Evolutionary conservation across 2,329 filamentous ascomycete genomes (phyloP), one percentile per base, ranked within the genome.

Genomic region (Celoporthe dispersa): DNA sequence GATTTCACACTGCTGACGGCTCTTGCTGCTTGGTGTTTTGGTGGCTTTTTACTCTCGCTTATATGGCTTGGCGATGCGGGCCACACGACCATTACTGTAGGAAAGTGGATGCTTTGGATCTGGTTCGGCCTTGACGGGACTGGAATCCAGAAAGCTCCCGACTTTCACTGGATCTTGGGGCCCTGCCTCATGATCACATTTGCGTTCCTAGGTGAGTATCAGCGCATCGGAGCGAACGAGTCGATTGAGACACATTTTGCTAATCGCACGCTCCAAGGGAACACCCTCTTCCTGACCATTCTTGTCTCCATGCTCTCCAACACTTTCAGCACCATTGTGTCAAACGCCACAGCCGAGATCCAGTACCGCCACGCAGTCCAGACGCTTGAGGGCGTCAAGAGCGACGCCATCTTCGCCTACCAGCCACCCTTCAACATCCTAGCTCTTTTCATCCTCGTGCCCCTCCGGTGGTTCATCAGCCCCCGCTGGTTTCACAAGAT

Each of bases 81-180:
- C 0, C 89, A 91, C 67, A 82, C 86, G 66, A 80, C 90, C 5
- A 81, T 92, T 80, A 92, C 90, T 1, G 94, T 96, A 72, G 89
- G 89, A 60, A 94, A 94, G 79, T 97, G 93, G 93, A 95, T 97
- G 92, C 87, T 96, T 1, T 96, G 92, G 87, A 94, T 97, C 73
- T 97, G 93, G 93, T 96, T 97, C 76, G 93, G 93, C 2, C 87
- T 97, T 1, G 93, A 96, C 75, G 93, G 88, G 8, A 89, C 86
- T 3, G 88, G 88, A 9, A 89, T 91, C 57, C 84, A 88, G 63
- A 79, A 84, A 73, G 88, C 87, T 69, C 84, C 87, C 31, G 88
- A 93, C 69, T 93, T 96, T 76, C 93, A 97, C 80, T 88, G 88
- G 84, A 81, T 94, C n/a, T 84, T 96, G 1, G 93, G 93, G 0